A percentile compares a stretch with the other conserved stretches of the same genome.
Evolutionary conservation across 768 basidiomycete species (phyloP).

Genomic region (Amanita fuliginea): DNA sequence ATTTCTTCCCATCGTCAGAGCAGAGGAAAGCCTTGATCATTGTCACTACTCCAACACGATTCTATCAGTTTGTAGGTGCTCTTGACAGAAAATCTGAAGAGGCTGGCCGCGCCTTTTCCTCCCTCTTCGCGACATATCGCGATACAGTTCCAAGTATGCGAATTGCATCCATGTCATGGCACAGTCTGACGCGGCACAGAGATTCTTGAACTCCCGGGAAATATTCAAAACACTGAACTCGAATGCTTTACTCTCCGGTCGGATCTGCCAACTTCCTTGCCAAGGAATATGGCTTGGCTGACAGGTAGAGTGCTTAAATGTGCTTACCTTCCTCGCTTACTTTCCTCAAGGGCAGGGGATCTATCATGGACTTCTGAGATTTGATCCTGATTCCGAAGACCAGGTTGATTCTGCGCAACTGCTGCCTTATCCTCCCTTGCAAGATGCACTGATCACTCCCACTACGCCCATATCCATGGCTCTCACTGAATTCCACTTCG

Average conservation of each 20-base stretch:
- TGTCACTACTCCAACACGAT: constrained; percentile 75
- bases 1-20: constrained; percentile 57
- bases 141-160: constrained; percentile 69
- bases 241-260: constrained; percentile 69
- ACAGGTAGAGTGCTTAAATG: constrained; percentile 44
- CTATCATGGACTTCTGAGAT: constrained; percentile 74
- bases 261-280: constrained; percentile 56
- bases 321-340: neutral
- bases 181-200: constrained; percentile 32
- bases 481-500: constrained; percentile 87
- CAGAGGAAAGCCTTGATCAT: constrained; percentile 60
- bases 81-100: constrained; percentile 66
- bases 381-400: constrained; percentile 58
- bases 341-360: constrained; percentile 64
- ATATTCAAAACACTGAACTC: constrained; percentile 63
- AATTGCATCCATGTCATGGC: constrained; percentile 10
- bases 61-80: constrained; percentile 80
- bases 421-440: constrained; percentile 57
- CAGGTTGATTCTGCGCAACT: constrained; percentile 71
- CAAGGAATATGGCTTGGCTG: constrained; percentile 81
- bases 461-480: constrained; percentile 65
- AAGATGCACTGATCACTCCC: constrained; percentile 17
- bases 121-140: constrained; percentile 61
- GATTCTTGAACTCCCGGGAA: constrained; percentile 84
- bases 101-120: constrained; percentile 59